Conservation (phyloP, 2,329 filamentous ascomycete species). For the Cryphonectria carpinicola region DNA sequence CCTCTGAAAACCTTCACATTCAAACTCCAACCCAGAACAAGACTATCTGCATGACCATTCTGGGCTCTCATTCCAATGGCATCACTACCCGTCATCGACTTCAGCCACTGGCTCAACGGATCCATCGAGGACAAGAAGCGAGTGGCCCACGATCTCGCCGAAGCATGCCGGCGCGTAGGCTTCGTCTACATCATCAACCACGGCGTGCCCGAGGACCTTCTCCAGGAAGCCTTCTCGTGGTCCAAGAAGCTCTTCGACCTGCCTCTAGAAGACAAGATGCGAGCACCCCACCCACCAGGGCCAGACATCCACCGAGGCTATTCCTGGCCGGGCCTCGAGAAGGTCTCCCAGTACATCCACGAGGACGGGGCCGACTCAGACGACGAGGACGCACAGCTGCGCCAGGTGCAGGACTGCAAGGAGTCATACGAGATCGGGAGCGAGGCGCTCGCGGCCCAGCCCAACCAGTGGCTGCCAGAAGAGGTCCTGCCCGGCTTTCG, state of each 20-base stretch:
- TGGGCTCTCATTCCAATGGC: neutral
- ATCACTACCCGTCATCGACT: constrained; percentile 27
- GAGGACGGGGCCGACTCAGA: constrained; percentile 24
- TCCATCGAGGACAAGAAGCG: constrained; percentile 16
- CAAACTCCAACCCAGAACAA: neutral
- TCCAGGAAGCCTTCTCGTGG: constrained; percentile 41
- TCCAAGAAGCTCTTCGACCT: constrained; percentile 39
- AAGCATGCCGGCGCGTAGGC: constrained; percentile 39
- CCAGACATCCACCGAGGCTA: constrained; percentile 31
- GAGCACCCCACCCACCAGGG: constrained; percentile 40
- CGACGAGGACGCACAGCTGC: constrained; percentile 24
- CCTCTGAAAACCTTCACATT: neutral
- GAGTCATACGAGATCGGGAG: constrained; percentile 37
- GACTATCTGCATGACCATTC: neutral
- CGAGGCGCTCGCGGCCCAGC: constrained; percentile 24
- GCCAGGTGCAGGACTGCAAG: constrained; percentile 30
- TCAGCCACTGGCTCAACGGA: constrained; percentile 24
- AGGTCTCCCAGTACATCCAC: constrained; percentile 33
- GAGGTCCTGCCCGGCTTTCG: constrained; percentile 43
- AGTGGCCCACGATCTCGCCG: constrained; percentile 25
- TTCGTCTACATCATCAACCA: constrained; percentile 43
- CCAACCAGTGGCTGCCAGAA: constrained; percentile 46
- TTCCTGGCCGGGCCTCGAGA: constrained; percentile 33
- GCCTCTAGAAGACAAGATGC: constrained; percentile 40
- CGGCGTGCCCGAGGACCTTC: constrained; percentile 38